Percentiles rank a stretch among this genome's conserved stretches.
These are phyloP conservation scores for Bonia amplexicaulis DNA, from an alignment of 176 grass and related monocot genomes.

Conservation along the genomic window DNA sequence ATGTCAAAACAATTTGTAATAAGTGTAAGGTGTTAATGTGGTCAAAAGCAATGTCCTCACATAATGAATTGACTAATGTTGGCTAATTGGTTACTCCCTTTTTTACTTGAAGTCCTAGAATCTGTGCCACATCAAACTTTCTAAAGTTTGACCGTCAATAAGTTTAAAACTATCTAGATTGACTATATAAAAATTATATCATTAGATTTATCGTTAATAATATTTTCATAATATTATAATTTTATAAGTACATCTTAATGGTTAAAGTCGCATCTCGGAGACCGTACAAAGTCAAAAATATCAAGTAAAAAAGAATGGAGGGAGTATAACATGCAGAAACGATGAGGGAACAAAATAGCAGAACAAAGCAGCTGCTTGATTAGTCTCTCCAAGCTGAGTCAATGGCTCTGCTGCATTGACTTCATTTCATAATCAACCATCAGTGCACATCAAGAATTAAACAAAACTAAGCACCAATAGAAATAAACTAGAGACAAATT, in stretches of 20 bases:
- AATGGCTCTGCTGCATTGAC: neutral
- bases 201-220: no score
- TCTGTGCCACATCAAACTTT: no score
- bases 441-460: neutral
- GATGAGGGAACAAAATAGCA: neutral
- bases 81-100: neutral
- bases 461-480: neutral
- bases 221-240: no score
- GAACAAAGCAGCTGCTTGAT: neutral
- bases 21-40: neutral
- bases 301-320: no score
- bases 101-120: no score
- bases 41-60: neutral
- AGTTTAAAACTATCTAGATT: no score
- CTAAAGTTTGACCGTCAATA: no score
- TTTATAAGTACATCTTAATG: no score
- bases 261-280: no score
- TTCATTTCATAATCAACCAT: conserved; percentile 8
- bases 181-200: no score
- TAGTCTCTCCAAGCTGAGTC: neutral
- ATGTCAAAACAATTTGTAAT: neutral
- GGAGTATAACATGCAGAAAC: neutral
- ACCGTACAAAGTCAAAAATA: no score
- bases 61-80: neutral
- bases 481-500: neutral